These are phyloP conservation scores for Oryza rufipogon DNA, from an alignment of 176 grass and related monocot genomes.

Conservation along the genomic window DNA sequence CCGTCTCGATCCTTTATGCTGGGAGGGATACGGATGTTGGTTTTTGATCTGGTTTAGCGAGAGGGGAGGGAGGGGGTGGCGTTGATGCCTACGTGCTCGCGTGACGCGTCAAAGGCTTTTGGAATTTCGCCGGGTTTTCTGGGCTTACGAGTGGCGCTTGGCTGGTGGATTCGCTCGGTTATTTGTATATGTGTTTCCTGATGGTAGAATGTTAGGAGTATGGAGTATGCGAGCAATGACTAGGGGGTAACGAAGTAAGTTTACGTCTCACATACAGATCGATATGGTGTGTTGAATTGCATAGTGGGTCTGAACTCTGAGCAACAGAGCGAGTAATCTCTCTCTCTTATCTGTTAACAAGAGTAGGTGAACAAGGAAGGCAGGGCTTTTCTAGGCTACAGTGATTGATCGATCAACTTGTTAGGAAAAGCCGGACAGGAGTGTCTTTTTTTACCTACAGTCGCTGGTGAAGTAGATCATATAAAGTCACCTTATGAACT, in stretches of 20 bases:
- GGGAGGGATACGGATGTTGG: background rate
- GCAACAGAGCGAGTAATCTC: background rate
- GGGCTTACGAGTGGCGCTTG: background rate
- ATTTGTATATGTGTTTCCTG: background rate
- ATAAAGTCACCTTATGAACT: too few species aligned
- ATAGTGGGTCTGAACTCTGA: background rate
- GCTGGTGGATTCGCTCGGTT: conserved; percentile 1
- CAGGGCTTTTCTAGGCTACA: background rate
- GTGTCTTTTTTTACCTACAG: background rate
- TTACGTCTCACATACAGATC: conserved; percentile 9
- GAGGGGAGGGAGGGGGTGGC: background rate
- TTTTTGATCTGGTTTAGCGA: conserved; percentile 20
- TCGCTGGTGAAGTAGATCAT: background rate
- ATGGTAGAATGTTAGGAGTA: background rate
- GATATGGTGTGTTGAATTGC: background rate
- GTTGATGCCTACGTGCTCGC: conserved; percentile 11
- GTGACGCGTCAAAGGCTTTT: conserved; percentile 13
- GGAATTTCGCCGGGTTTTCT: conserved; percentile 3
- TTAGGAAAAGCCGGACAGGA: background rate
- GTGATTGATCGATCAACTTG: conserved; percentile 1
- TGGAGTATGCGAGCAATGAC: background rate
- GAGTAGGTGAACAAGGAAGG: background rate
- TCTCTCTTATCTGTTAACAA: too few species aligned
- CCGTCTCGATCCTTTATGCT: conserved; percentile 6
- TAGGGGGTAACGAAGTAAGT: background rate